These are phyloP conservation scores for Cystobasidium onofrii DNA, from an alignment of 768 basidiomycete genomes.

Conservation along the genomic window DNA sequence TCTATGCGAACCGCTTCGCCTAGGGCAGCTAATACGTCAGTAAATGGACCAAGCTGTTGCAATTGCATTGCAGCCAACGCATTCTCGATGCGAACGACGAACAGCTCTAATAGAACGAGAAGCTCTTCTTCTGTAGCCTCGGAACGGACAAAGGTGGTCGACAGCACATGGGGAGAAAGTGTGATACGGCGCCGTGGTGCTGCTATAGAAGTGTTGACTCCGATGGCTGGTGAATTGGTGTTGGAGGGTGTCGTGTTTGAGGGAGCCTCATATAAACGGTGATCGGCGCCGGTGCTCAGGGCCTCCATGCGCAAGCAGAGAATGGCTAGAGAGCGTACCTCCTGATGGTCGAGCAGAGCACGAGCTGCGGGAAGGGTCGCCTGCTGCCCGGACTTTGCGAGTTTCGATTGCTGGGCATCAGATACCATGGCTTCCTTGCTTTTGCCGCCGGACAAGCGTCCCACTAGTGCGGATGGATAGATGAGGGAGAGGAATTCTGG, in stretches of 20 bases:
- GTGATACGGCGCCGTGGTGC: constrained; percentile 32
- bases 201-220: constrained; percentile 21
- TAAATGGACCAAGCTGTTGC: constrained; percentile 41
- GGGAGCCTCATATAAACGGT: constrained; percentile 7
- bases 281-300: constrained; percentile 4
- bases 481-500: constrained; percentile 78
- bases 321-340: constrained; percentile 14
- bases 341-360: constrained; percentile 18
- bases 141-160: constrained; percentile 27
- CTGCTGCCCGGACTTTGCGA: background rate
- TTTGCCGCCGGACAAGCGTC: constrained; percentile 29
- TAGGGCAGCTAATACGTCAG: constrained; percentile 35
- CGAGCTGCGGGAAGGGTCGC: background rate
- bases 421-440: constrained; percentile 22
- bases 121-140: constrained; percentile 41
- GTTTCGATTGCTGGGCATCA: background rate
- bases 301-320: constrained; percentile 32
- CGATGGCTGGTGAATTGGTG: constrained; percentile 14
- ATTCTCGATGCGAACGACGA: constrained; percentile 40
- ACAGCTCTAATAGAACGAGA: constrained; percentile 36
- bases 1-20: constrained; percentile 30
- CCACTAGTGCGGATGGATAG: constrained; percentile 63
- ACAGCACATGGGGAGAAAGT: constrained; percentile 9
- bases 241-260: constrained; percentile 9
- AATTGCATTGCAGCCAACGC: constrained; percentile 37